Evolutionary conservation across 257 asterid genomes (phyloP).

Genomic region (Solanum phureja): DNA sequence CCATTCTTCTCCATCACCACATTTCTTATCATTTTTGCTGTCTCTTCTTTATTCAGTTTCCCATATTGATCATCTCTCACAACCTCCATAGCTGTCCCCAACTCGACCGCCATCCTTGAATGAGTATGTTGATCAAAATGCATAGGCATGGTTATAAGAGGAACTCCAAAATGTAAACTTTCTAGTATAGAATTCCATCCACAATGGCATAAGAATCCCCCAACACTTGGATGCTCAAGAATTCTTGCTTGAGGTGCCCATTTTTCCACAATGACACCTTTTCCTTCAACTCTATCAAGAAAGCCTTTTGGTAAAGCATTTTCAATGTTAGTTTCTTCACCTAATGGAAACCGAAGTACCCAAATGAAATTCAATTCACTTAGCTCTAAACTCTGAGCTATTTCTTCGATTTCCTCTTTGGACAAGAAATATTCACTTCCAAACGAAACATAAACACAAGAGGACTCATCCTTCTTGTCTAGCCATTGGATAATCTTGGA

Average conservation of each 20-base stretch:
- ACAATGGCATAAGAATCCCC: constrained; percentile 36
- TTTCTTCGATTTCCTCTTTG: constrained; percentile 16
- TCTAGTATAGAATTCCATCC: constrained; percentile 33
- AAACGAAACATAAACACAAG: constrained; percentile 30
- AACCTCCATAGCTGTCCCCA: constrained; percentile 23
- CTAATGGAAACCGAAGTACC: constrained; percentile 28
- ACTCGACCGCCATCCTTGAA: constrained; percentile 11
- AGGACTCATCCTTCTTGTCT: constrained; percentile 3
- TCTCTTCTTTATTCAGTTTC: constrained; percentile 11
- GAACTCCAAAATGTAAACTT: constrained; percentile 26
- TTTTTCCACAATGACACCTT: constrained; percentile 19
- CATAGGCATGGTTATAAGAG: constrained; percentile 30
- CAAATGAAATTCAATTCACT: constrained; percentile 30
- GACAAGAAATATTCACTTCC: constrained; percentile 38
- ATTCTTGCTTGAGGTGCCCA: constrained; percentile 40
- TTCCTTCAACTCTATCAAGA: constrained; percentile 20
- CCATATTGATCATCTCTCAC: constrained; percentile 2
- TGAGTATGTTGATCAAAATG: constrained; percentile 12
- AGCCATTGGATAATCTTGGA: constrained; percentile 21
- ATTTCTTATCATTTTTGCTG: constrained; percentile 5
- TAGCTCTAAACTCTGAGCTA: constrained; percentile 28
- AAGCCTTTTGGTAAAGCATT: constrained; percentile 24
- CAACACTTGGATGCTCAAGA: constrained; percentile 18
- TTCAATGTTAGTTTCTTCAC: neutral
- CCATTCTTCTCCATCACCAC: constrained; percentile 8